Conservation (phyloP, 106 monocot genomes). For the Narthecium ossifragum region DNA sequence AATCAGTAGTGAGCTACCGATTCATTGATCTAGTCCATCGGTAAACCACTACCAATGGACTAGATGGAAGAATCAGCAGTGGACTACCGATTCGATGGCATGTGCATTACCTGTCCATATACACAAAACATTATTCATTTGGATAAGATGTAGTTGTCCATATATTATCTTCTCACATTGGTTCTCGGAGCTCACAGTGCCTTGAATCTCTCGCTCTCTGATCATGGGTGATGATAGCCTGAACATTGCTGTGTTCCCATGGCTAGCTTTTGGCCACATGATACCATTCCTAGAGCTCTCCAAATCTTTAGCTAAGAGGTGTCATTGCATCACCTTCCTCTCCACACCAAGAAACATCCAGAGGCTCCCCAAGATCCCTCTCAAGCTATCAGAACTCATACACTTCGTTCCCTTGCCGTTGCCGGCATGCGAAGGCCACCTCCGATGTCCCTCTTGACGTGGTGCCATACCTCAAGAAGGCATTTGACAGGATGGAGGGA, state of each 20-base stretch:
- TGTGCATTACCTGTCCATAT: too few relatives aligned
- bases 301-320: constrained; percentile 4
- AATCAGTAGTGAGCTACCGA: too few relatives aligned
- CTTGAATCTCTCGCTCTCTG: not conserved
- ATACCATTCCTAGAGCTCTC: constrained; percentile 14
- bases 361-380: constrained; percentile 8
- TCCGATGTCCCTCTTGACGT: constrained; percentile 4
- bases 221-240: not conserved
- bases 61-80: too few relatives aligned
- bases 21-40: too few relatives aligned
- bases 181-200: too few relatives aligned
- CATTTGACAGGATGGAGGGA: constrained; percentile 10
- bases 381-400: not conserved
- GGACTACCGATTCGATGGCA: too few relatives aligned
- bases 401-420: constrained; percentile 1
- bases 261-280: constrained; percentile 24
- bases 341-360: constrained; percentile 8
- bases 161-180: too few relatives aligned
- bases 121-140: too few relatives aligned
- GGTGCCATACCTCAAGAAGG: not conserved
- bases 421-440: constrained; percentile 15
- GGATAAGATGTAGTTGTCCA: too few relatives aligned
- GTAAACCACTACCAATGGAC: too few relatives aligned
- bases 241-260: constrained; percentile 11
- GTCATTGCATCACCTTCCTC: constrained; percentile 13